Evolutionary conservation across 1,284 basidiomycete genomes (phyloP).

Genomic region (Hypsizygus ulmarius): DNA sequence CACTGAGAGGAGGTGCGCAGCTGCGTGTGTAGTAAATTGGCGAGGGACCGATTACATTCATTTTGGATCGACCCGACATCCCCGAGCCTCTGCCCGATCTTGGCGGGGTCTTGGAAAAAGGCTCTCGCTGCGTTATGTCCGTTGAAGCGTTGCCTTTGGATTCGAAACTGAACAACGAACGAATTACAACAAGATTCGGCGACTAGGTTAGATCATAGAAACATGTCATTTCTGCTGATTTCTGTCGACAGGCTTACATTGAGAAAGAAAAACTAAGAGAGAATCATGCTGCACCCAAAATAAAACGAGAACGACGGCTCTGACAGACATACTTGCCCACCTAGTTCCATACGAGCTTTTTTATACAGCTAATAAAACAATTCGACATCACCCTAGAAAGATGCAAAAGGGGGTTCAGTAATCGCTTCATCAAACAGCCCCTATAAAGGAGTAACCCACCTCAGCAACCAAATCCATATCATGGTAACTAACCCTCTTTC

Average conservation of each 20-base stretch:
- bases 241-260: conserved; percentile 5
- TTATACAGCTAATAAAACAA: conserved; percentile 53
- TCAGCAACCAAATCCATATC: conserved; percentile 87
- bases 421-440: background rate
- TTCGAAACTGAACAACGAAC: too few species aligned
- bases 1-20: too few species aligned
- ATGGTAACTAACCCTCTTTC: conserved; percentile 80
- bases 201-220: too few species aligned
- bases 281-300: background rate
- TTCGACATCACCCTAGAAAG: conserved; percentile 78
- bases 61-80: too few species aligned
- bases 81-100: too few species aligned
- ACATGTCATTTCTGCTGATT: too few species aligned
- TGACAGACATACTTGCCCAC: background rate
- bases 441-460: conserved; percentile 31
- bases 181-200: too few species aligned
- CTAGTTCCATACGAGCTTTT: background rate
- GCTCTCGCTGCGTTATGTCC: too few species aligned
- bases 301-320: background rate
- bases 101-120: too few species aligned
- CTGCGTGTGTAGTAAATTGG: too few species aligned
- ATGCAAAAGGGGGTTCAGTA: conserved; percentile 1
- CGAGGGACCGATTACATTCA: too few species aligned
- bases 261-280: background rate
- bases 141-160: too few species aligned